phyloP scores from a whole-genome alignment of 164 flowering plant species.

The Malania oleifera region DNA sequence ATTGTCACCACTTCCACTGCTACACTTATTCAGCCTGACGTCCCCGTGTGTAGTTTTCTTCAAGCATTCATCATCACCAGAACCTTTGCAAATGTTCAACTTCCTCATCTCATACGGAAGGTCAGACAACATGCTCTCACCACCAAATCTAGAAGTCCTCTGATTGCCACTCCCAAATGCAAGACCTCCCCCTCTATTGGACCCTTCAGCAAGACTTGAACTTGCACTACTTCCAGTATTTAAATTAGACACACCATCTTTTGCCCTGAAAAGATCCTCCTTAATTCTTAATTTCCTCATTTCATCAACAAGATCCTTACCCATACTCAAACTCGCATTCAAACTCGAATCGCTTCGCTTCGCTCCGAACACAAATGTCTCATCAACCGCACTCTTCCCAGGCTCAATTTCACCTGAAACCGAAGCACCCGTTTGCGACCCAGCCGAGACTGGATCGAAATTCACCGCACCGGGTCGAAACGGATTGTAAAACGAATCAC shows the following conservation, averaged over 20 bases:
- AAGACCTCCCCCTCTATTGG: conserved; percentile 11
- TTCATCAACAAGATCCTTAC: conserved; percentile 20
- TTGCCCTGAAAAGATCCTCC: conserved; percentile 8
- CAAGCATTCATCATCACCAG: conserved; percentile 1
- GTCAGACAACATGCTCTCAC: conserved; percentile 8
- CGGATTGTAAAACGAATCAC: conserved; percentile 22
- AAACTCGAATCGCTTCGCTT: conserved; percentile 10
- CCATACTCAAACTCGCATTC: conserved; percentile 11
- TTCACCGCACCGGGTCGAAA: conserved; percentile 10
- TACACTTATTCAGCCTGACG: background rate
- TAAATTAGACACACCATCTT: conserved; percentile 8
- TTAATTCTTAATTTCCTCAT: conserved; percentile 35
- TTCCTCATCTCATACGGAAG: conserved; percentile 36
- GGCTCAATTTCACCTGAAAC: conserved; percentile 23
- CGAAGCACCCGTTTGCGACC: background rate
- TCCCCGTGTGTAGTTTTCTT: background rate
- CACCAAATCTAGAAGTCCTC: conserved; percentile 14
- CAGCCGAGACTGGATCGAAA: conserved; percentile 3
- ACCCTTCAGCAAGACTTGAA: conserved; percentile 1
- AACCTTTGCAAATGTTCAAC: conserved; percentile 21
- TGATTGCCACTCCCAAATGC: conserved; percentile 18
- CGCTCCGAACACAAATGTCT: conserved; percentile 7
- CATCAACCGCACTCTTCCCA: conserved; percentile 1
- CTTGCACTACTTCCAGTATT: background rate
- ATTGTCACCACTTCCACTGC: conserved; percentile 5